Evolutionary conservation across 2,329 filamentous ascomycete species (phyloP).

Genomic region (Alternaria conjuncta): DNA sequence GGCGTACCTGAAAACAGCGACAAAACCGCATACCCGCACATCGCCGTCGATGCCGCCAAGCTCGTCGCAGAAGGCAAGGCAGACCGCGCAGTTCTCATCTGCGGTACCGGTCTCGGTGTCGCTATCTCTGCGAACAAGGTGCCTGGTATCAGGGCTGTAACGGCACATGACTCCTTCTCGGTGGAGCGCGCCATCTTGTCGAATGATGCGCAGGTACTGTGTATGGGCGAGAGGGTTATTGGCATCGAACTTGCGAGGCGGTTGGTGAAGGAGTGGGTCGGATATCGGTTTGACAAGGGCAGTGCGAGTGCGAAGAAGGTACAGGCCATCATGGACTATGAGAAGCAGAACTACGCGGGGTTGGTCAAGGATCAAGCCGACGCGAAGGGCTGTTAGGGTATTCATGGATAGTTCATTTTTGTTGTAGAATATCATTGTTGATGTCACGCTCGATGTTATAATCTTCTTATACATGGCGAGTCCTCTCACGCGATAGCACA

Average conservation of each 20-base stretch:
- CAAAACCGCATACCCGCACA: constrained; percentile 82
- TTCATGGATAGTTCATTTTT: neutral
- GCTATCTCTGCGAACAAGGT: constrained; percentile 92
- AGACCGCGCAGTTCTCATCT: constrained; percentile 82
- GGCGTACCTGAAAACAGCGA: constrained; percentile 70
- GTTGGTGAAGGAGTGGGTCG: constrained; percentile 81
- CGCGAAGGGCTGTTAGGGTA: neutral
- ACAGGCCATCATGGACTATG: constrained; percentile 56
- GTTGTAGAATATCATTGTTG: neutral
- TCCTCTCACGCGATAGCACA: fast-evolving
- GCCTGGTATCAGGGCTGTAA: constrained; percentile 83
- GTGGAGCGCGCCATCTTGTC: constrained; percentile 81
- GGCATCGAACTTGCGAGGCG: constrained; percentile 80
- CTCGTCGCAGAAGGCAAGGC: constrained; percentile 68
- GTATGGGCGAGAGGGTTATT: constrained; percentile 83
- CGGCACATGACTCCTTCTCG: constrained; percentile 84
- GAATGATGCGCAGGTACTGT: constrained; percentile 87
- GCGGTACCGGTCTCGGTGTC: constrained; percentile 85
- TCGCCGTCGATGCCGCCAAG: constrained; percentile 74
- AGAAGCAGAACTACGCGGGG: constrained; percentile 47
- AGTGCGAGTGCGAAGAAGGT: constrained; percentile 68
- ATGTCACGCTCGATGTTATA: neutral
- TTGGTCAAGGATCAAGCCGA: constrained; percentile 23
- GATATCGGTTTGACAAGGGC: constrained; percentile 76
- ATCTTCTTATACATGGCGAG: neutral